phyloP scores from a whole-genome alignment of 2,329 filamentous ascomycete genomes.

The Diaporthe sp. region DNA sequence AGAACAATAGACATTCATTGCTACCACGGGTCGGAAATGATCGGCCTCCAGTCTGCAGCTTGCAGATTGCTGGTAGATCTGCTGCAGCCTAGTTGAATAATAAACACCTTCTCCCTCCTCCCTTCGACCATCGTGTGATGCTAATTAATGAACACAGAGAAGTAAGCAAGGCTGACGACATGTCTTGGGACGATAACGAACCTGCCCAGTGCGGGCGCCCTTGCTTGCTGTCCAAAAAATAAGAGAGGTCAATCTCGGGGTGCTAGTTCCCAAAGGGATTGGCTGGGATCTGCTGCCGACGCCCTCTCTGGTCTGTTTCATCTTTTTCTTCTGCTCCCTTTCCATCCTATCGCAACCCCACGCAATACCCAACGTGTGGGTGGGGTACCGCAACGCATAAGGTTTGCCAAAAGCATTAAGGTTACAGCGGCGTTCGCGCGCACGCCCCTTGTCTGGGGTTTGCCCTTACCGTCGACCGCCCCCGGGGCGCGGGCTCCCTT shows the following conservation, averaged over 20 bases:
- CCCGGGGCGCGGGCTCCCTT: slow-evolving; percentile 22
- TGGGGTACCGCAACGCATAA: slow-evolving; percentile 15
- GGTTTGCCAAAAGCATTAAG: slow-evolving; percentile 26
- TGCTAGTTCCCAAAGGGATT: slow-evolving; percentile 24
- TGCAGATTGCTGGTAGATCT: background rate
- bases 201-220: background rate
- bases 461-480: slow-evolving; percentile 13
- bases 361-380: slow-evolving; percentile 11
- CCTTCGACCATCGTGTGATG: background rate
- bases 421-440: slow-evolving; percentile 27
- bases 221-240: slow-evolving; percentile 12
- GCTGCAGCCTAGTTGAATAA: background rate
- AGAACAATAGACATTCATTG: background rate
- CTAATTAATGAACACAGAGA: background rate
- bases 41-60: background rate
- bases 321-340: slow-evolving; percentile 31
- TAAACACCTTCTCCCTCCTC: slow-evolving; percentile 4
- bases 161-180: slow-evolving; percentile 6
- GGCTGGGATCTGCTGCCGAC: slow-evolving; percentile 19
- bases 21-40: background rate
- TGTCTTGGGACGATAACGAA: background rate
- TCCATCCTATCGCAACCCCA: slow-evolving; percentile 31
- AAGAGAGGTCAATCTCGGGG: slow-evolving; percentile 11
- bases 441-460: slow-evolving; percentile 18
- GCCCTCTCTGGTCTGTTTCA: slow-evolving; percentile 28